Conservation (phyloP, 345 rosid genomes). For the Bruguiera sexangula region DNA sequence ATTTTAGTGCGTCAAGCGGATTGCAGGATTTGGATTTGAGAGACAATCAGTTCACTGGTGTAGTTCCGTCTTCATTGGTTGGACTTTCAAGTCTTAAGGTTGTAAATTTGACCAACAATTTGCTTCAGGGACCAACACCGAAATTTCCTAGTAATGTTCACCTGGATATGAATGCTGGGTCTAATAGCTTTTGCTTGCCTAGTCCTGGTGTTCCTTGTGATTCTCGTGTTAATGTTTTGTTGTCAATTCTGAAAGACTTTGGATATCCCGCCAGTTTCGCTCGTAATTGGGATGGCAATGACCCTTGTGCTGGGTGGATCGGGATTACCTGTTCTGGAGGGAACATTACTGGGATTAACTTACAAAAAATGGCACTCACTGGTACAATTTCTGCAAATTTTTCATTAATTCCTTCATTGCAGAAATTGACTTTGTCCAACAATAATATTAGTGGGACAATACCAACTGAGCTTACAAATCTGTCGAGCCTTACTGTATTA, state of each 20-base stretch:
- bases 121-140: conserved; percentile 69
- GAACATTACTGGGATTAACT: conserved; percentile 42
- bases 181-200: conserved; percentile 51
- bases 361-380: conserved; percentile 42
- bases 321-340: conserved; percentile 58
- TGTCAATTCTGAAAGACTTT: conserved; percentile 45
- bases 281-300: conserved; percentile 53
- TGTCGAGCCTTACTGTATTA: conserved; percentile 47
- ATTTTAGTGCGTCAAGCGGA: conserved; percentile 35
- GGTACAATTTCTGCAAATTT: conserved; percentile 64
- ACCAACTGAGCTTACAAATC: conserved; percentile 50
- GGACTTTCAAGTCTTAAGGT: conserved; percentile 27
- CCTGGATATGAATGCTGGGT: conserved; percentile 28
- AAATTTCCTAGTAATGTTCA: conserved; percentile 24
- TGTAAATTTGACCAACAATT: conserved; percentile 55
- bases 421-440: conserved; percentile 43
- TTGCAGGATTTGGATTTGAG: conserved; percentile 46
- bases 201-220: conserved; percentile 54
- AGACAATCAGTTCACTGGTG: conserved; percentile 66
- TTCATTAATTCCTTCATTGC: conserved; percentile 43
- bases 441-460: conserved; percentile 55
- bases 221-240: conserved; percentile 37
- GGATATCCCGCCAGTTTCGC: conserved; percentile 59
- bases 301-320: conserved; percentile 62
- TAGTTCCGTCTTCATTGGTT: conserved; percentile 49